Evolutionary conservation across 2,329 filamentous ascomycete species (phyloP), one percentile per base, ranked within the genome.

Genomic region (Onygenales sp.): DNA sequence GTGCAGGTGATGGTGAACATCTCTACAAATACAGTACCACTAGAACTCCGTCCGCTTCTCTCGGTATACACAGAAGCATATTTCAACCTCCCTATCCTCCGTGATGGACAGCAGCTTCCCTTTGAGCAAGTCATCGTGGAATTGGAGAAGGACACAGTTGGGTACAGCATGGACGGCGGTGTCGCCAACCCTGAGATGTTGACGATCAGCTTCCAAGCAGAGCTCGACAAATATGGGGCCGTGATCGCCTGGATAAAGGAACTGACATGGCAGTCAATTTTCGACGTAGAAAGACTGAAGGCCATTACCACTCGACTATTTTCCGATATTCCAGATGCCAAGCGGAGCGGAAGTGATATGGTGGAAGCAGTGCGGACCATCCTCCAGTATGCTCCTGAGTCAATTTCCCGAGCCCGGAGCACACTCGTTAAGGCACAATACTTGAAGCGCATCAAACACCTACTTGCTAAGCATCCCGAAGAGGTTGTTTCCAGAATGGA

Each of bases 51-150:
- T 65, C 93, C 93, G 3, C 72, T 98, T 21, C 76, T 97, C 47
- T 80, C 85, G 2, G 78, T 97, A 42, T 97, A 95, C 64, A 84
- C 84, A 33, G 88, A 91, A 65, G 93, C 92, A 64, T 95, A 97
- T 74, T 98, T 97, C 77, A 92, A 89, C 65, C 89, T 90, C 0
- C 93, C 92, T 2, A 85, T 98, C 55, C 77, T 79, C 62, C 83
- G 85, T 33, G 79, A 90, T 61, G 90, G 88, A 43, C 78, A 88
- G 65, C 81, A 80, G 27, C 74, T 98, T 33, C 84, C 86, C 47
- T 98, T 97, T 62, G 93, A 97, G 67, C 82, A 95, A 57, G 88
- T 97, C 2, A 90, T 97, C 44, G 88, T 89, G 65, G 84, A 91
- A 65, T 78, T 98, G 3, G 93, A 98, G 69, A 83, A 86, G 63